Conservation (phyloP, 805 yeast genomes). For the Metschnikowia hibisci region DNA sequence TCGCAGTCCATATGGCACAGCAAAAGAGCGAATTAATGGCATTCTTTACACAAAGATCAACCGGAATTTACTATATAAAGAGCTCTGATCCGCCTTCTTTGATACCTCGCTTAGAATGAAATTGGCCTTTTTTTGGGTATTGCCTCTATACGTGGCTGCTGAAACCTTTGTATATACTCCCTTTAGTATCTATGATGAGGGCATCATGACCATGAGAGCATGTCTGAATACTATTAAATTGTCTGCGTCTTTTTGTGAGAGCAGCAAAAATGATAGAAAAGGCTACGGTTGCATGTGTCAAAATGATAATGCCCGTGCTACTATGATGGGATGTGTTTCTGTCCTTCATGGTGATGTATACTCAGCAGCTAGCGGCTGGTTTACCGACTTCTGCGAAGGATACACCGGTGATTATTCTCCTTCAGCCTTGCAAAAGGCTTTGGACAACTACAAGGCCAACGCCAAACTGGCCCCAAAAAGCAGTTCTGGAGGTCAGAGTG, state of each 20-base stretch:
- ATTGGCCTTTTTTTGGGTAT: neutral
- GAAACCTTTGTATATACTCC: constrained; percentile 1
- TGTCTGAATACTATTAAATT: neutral
- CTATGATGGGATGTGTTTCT: constrained; percentile 7
- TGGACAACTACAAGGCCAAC: neutral
- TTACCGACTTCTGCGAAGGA: neutral
- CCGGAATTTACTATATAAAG: neutral
- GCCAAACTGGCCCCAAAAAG: neutral
- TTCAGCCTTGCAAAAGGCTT: neutral
- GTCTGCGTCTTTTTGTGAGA: neutral
- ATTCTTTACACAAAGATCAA: neutral
- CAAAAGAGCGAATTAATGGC: neutral
- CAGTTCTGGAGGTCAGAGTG: neutral
- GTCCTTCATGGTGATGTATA: neutral
- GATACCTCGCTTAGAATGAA: neutral
- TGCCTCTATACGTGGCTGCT: constrained; percentile 1
- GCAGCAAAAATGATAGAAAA: neutral
- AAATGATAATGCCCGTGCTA: constrained; percentile 6
- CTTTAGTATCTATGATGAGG: constrained; percentile 3
- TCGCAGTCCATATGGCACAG: neutral
- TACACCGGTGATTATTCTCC: neutral
- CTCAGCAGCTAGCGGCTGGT: neutral
- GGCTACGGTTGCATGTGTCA: constrained; percentile 5
- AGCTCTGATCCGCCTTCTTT: neutral
- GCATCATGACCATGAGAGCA: constrained; percentile 1